Evolutionary conservation across 2,329 filamentous ascomycete genomes (phyloP).

Genomic region (Malbranchea cinnamomea): DNA sequence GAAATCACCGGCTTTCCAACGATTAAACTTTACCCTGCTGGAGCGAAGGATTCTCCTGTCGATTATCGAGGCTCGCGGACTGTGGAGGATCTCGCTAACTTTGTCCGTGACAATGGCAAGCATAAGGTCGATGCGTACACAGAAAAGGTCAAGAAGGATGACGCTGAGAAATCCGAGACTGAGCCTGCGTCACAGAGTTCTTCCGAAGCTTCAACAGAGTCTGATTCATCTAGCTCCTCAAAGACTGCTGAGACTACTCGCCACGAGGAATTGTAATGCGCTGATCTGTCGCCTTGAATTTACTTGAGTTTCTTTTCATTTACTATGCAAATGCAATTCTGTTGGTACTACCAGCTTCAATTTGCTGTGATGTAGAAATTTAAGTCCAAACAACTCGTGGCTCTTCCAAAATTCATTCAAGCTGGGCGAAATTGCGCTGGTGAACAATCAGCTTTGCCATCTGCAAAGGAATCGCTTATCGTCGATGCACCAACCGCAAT

Average conservation of each 20-base stretch:
- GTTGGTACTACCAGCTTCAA: no score
- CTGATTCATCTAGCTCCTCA: slow-evolving; percentile 4
- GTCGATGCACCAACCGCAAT: no score
- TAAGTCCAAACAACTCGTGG: no score
- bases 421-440: no score
- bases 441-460: no score
- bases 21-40: slow-evolving; percentile 94
- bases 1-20: slow-evolving; percentile 97
- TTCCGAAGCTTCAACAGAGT: slow-evolving; percentile 13
- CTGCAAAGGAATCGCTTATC: no score
- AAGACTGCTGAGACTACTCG: slow-evolving; percentile 14
- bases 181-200: slow-evolving; percentile 5
- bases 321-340: background rate
- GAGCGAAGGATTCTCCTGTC: slow-evolving; percentile 68
- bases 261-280: slow-evolving; percentile 27
- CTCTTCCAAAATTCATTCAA: no score
- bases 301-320: background rate
- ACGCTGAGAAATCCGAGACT: slow-evolving; percentile 11
- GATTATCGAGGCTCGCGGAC: slow-evolving; percentile 81
- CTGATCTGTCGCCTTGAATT: slow-evolving; percentile 1
- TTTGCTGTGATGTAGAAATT: no score
- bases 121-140: slow-evolving; percentile 58
- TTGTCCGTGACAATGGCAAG: slow-evolving; percentile 91
- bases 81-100: slow-evolving; percentile 78
- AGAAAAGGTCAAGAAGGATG: slow-evolving; percentile 38